Base-by-base conservation (phyloP, 495 filamentous ascomycete species). In the Chlorociboria aeruginascens region DNA sequence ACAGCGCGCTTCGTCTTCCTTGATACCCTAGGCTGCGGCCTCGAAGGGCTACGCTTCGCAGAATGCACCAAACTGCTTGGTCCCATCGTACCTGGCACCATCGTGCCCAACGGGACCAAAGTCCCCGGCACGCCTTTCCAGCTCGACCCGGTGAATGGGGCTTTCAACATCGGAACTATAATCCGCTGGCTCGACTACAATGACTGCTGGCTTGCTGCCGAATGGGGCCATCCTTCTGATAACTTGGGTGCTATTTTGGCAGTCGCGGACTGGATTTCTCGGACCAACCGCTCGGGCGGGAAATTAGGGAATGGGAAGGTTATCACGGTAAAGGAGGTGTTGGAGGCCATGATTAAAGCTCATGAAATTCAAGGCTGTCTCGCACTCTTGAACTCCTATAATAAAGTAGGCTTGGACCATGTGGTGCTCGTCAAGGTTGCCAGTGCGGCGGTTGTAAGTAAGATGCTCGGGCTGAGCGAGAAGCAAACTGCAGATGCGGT, bases 181-280 rank as follows among this genome's bases (percentile, higher is more conserved):
- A 95, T 98, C 68, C 77, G 92, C 55, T 98, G 92, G 92, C 78
- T 98, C 46, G 92, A 98, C 67, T 98, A 96, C 78, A 98, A 98
- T 63, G 92, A 98, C 75, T 97, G 92, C 77, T 98, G 92, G 93
- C 72, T 98, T 48, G 92, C 92, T 12, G 92, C 92, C 46, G 92
- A 98, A 70, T 98, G 92, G 92, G 92, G 92, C 39, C 92, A 98
- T 61, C 92, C 90, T 39, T 94, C 87, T 2, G 90, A 97, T 71
- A 97, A 97, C 72, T 69, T 97, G 46, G 90, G 90, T 46, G 90
- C 87, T 63, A 97, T 97, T 57, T 74, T 98, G 32, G 86, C 92
- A 33, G 89, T 95, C 34, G 89, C 92, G 28, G 92, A 98, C 71
- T 98, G 93, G 93, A 79, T 94, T 51, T 87, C 86, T 32, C 85